phyloP scores from a whole-genome alignment of 208 protist species.

The Crithidia brevicula region DNA sequence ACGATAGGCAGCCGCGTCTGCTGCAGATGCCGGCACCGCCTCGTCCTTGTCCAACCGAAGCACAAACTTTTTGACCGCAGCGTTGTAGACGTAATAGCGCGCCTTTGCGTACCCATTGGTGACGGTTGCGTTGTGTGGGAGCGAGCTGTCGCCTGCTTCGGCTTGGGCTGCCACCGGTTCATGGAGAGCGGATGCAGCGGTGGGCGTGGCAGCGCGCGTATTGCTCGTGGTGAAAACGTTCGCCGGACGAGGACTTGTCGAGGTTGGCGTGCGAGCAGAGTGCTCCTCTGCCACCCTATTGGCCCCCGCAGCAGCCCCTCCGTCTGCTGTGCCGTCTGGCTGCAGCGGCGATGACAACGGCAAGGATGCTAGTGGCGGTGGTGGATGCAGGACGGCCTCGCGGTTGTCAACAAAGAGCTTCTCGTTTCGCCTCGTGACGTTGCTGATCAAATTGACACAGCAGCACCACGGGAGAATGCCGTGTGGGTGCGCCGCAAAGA shows the following conservation, averaged over 20 bases:
- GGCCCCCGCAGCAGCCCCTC: too few relatives aligned
- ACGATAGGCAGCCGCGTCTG: conserved; percentile 7
- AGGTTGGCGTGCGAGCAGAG: too few relatives aligned
- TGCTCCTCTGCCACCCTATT: too few relatives aligned
- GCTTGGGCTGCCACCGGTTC: too few relatives aligned
- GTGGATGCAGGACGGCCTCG: background rate
- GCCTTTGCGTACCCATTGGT: conserved; percentile 12
- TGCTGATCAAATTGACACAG: conserved; percentile 40
- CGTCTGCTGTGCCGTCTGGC: too few relatives aligned
- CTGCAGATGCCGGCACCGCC: conserved; percentile 20
- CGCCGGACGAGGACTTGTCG: too few relatives aligned
- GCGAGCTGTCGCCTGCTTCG: too few relatives aligned
- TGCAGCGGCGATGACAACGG: too few relatives aligned
- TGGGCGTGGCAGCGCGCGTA: conserved; percentile 5
- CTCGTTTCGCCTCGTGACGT: conserved; percentile 28
- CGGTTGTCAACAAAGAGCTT: conserved; percentile 48
- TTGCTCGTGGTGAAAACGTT: conserved; percentile 20
- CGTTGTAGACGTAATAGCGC: conserved; percentile 40
- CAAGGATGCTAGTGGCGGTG: background rate
- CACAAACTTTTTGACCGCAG: conserved; percentile 20
- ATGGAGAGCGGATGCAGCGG: background rate
- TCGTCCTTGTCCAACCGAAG: conserved; percentile 31
- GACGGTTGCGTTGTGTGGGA: background rate
- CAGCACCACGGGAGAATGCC: conserved; percentile 54
- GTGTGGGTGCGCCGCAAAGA: conserved; percentile 67